Evolutionary conservation across 2,329 filamentous ascomycete genomes (phyloP).

Genomic region (Aspergillus sp.): DNA sequence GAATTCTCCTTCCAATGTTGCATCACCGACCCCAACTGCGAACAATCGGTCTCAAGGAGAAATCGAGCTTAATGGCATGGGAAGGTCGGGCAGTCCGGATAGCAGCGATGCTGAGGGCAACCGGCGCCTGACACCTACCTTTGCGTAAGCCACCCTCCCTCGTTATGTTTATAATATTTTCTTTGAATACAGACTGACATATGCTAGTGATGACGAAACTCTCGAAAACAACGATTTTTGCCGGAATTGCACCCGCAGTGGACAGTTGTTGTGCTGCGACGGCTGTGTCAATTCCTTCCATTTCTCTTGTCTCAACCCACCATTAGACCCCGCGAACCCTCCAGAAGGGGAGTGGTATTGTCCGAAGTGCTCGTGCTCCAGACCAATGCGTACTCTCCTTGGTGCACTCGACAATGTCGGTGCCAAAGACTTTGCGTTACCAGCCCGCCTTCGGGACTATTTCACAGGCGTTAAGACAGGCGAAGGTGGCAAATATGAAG

Average conservation of each 20-base stretch:
- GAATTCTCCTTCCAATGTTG: constrained; percentile 5
- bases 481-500: constrained; percentile 74
- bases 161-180: background rate
- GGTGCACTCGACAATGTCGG: constrained; percentile 63
- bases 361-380: constrained; percentile 52
- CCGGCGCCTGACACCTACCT: constrained; percentile 14
- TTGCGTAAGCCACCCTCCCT: background rate
- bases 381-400: constrained; percentile 62
- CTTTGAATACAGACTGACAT: constrained; percentile 9
- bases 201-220: constrained; percentile 13
- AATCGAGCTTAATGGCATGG: constrained; percentile 1
- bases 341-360: constrained; percentile 80
- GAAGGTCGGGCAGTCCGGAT: constrained; percentile 12
- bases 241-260: constrained; percentile 76
- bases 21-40: constrained; percentile 6
- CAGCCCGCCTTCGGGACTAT: constrained; percentile 64
- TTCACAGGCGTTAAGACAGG: constrained; percentile 78
- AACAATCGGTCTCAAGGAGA: background rate
- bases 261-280: constrained; percentile 88
- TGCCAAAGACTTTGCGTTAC: constrained; percentile 68
- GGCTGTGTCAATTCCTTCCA: constrained; percentile 88
- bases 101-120: constrained; percentile 21
- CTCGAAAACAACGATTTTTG: constrained; percentile 85
- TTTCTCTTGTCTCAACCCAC: constrained; percentile 80
- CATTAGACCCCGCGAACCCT: constrained; percentile 58